These are phyloP conservation scores for Cyberlindnera galapagoensis DNA, from an alignment of 805 yeast species.

Conservation along the genomic window DNA sequence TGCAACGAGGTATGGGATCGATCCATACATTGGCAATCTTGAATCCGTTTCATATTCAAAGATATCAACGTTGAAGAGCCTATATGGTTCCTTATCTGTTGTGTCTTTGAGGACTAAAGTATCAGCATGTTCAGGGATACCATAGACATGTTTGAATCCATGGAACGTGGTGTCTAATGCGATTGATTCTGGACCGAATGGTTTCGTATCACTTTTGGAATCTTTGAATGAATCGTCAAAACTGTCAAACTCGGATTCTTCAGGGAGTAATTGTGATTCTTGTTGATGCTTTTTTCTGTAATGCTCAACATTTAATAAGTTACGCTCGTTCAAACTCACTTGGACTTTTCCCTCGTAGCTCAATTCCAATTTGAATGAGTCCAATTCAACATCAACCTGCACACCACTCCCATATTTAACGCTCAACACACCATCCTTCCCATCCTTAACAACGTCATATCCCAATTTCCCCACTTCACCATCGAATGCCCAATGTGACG, in stretches of 20 bases:
- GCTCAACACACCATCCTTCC: no score
- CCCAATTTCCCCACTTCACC: no score
- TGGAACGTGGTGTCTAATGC: slow-evolving; percentile 69
- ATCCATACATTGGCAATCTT: slow-evolving; percentile 88
- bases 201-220: slow-evolving; percentile 54
- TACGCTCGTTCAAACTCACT: slow-evolving; percentile 59
- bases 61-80: slow-evolving; percentile 89
- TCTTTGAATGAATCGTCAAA: slow-evolving; percentile 71
- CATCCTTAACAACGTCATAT: no score
- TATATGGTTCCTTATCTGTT: slow-evolving; percentile 57
- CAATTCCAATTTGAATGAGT: slow-evolving; percentile 47
- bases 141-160: slow-evolving; percentile 63
- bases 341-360: slow-evolving; percentile 38
- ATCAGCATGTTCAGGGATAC: slow-evolving; percentile 97
- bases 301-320: slow-evolving; percentile 80
- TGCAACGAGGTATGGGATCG: slow-evolving; percentile 83
- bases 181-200: slow-evolving; percentile 85
- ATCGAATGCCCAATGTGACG: slow-evolving; percentile 54
- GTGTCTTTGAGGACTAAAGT: slow-evolving; percentile 71
- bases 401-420: no score
- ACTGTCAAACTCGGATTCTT: slow-evolving; percentile 59
- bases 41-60: slow-evolving; percentile 87
- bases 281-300: slow-evolving; percentile 45
- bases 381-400: no score
- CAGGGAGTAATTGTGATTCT: slow-evolving; percentile 37